Evolutionary conservation across 2,329 filamentous ascomycete species (phyloP), one percentile per base, ranked within the genome.

Genomic region (Teratosphaeria epicoccoides): DNA sequence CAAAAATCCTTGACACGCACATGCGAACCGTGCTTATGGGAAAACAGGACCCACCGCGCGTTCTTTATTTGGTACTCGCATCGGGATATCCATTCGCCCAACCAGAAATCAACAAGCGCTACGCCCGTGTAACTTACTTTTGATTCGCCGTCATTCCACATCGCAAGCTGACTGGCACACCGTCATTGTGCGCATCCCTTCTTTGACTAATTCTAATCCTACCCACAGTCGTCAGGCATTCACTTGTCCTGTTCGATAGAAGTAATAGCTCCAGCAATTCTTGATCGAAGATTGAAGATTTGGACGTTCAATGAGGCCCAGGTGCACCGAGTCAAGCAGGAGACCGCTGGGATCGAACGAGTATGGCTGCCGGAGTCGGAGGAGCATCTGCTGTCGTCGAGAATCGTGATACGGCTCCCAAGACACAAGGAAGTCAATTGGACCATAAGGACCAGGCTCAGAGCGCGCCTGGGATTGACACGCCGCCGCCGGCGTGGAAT

Each of bases 311-410:
- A 40, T 40, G 33, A 40, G 33, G 33, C 6, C 17, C 20, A 40
- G 33, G 20, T 17, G 33, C n/a, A 17, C 33, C 14, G 14, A n/a
- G 52, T 43, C 22, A 5, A 47, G 49, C 52, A 49, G 47, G 17
- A 53, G 51, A 52, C 55, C 56, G 24, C 51, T 59, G 12, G 59
- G 58, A 29, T 55, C 54, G 26, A 61, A 61, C 55, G 59, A 61
- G 51, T 62, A 59, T 55, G 59, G 59, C 49, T 62, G 59, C 56
- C 49, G 59, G 40, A 56, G 54, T 49, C 49, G 59, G 52, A 56
- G 59, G 51, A 46, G 47, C 49, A 44, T 33, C 47, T 26, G 29
- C 49, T 43, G 43, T 46, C 20, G 47, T 22, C 24, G 48, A 17
- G 43, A 48, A 22, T 45, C 12, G 49, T 17, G 24, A 29, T 46